Conservation (phyloP, 495 filamentous ascomycete species). For the Penicillium herquei region DNA sequence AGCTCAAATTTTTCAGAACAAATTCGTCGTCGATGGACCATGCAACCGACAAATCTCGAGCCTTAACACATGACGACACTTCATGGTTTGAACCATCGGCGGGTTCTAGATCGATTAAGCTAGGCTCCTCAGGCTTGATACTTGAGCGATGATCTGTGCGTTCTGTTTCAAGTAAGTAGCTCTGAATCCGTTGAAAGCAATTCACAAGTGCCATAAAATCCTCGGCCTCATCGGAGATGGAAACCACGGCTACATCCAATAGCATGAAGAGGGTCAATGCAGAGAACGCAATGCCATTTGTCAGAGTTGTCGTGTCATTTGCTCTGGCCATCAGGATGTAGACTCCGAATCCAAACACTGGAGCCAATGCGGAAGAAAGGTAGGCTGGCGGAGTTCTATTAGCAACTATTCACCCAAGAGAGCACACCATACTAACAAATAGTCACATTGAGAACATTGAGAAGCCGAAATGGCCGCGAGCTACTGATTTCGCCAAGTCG, state of each 20-base stretch:
- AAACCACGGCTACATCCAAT: conserved; percentile 19
- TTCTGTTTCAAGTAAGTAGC: conserved; percentile 18
- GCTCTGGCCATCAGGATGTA: conserved; percentile 17
- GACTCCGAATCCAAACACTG: conserved; percentile 23
- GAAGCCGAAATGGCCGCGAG: conserved; percentile 14
- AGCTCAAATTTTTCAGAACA: conserved; percentile 11
- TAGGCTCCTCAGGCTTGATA: background rate
- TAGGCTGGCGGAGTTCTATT: conserved; percentile 11
- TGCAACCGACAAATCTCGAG: conserved; percentile 16
- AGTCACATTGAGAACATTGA: conserved; percentile 11
- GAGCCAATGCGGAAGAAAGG: conserved; percentile 18
- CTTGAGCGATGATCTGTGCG: conserved; percentile 12
- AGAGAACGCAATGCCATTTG: conserved; percentile 22
- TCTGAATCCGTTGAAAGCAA: conserved; percentile 27
- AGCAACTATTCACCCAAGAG: background rate
- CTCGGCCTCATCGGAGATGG: conserved; percentile 18
- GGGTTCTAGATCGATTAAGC: conserved; percentile 11
- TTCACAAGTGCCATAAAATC: conserved; percentile 23
- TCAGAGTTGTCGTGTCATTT: conserved; percentile 18
- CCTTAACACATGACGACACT: conserved; percentile 6
- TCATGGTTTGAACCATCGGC: background rate
- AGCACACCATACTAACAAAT: conserved; percentile 8
- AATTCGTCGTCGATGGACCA: conserved; percentile 21
- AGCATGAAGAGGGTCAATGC: conserved; percentile 24
- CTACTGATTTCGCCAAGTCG: conserved; percentile 16